A percentile compares a stretch with the other conserved stretches of the same genome.
Evolutionary conservation across 768 basidiomycete species (phyloP).

Genomic region (Mycena polygramma): DNA sequence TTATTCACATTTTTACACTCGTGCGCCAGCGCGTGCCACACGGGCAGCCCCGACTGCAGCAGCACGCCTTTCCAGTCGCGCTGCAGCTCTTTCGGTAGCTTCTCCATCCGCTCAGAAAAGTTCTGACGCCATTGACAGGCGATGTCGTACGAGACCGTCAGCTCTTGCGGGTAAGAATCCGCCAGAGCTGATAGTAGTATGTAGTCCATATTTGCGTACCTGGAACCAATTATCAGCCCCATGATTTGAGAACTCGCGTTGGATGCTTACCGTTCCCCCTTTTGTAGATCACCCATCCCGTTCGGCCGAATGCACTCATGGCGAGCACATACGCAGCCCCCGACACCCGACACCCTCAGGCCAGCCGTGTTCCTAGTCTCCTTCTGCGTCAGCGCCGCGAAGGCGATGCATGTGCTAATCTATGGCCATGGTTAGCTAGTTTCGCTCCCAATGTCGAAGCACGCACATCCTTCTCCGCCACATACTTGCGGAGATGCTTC

Average conservation of each 20-base stretch:
- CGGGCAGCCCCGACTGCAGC: slow-evolving; percentile 21
- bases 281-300: slow-evolving; percentile 42
- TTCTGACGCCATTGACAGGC: slow-evolving; percentile 41
- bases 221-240: background rate
- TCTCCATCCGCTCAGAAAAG: slow-evolving; percentile 1
- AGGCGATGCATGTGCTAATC: slow-evolving; percentile 39
- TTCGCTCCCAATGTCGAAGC: too few species aligned
- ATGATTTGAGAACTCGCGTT: fast-evolving
- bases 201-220: slow-evolving; percentile 43
- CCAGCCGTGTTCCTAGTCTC: slow-evolving; percentile 35
- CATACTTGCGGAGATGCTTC: slow-evolving; percentile 23
- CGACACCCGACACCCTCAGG: slow-evolving; percentile 28
- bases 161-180: background rate
- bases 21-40: slow-evolving; percentile 31
- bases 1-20: slow-evolving; percentile 22
- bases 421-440: background rate
- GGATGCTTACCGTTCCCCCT: slow-evolving; percentile 39
- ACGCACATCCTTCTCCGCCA: slow-evolving; percentile 25
- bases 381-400: slow-evolving; percentile 38
- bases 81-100: slow-evolving; percentile 3
- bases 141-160: slow-evolving; percentile 41
- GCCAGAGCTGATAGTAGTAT: slow-evolving; percentile 36
- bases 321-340: slow-evolving; percentile 34
- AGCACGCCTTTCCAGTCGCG: background rate
- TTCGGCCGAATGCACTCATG: slow-evolving; percentile 37